These are phyloP conservation scores for Aspergillus bertholletiae DNA, from an alignment of 495 filamentous ascomycete species.

Conservation along the genomic window DNA sequence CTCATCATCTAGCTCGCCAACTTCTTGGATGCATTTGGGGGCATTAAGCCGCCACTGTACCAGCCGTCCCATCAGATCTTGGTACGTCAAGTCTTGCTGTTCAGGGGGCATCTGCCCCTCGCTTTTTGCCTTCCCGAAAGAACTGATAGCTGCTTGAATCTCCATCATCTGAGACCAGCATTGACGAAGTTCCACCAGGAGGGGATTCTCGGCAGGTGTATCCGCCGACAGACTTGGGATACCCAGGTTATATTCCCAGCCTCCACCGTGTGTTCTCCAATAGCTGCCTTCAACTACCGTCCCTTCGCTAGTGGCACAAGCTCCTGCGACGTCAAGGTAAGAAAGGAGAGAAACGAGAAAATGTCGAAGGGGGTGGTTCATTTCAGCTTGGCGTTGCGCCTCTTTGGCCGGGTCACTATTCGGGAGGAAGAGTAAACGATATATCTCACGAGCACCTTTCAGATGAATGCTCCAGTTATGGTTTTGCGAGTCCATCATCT, in stretches of 20 bases:
- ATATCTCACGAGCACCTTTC: conserved; percentile 41
- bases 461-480: conserved; percentile 41
- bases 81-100: conserved; percentile 34
- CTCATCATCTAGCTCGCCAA: conserved; percentile 32
- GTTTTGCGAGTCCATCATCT: conserved; percentile 47
- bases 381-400: conserved; percentile 30
- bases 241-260: conserved; percentile 41
- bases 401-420: conserved; percentile 26
- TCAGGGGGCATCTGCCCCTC: conserved; percentile 26
- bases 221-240: conserved; percentile 29
- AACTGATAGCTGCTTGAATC: conserved; percentile 34
- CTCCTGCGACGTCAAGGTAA: conserved; percentile 40
- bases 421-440: conserved; percentile 33
- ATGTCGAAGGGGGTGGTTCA: conserved; percentile 34
- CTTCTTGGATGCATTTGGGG: conserved; percentile 26
- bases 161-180: conserved; percentile 42
- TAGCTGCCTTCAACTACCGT: conserved; percentile 39
- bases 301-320: conserved; percentile 37
- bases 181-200: conserved; percentile 30
- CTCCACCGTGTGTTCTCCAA: conserved; percentile 37
- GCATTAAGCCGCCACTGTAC: conserved; percentile 34
- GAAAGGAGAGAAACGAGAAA: conserved; percentile 40
- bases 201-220: conserved; percentile 19
- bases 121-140: conserved; percentile 35
- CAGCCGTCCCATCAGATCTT: conserved; percentile 28